Base-by-base conservation (phyloP, 169 alveolate genomes). In the Toxoplasma gondii region DNA sequence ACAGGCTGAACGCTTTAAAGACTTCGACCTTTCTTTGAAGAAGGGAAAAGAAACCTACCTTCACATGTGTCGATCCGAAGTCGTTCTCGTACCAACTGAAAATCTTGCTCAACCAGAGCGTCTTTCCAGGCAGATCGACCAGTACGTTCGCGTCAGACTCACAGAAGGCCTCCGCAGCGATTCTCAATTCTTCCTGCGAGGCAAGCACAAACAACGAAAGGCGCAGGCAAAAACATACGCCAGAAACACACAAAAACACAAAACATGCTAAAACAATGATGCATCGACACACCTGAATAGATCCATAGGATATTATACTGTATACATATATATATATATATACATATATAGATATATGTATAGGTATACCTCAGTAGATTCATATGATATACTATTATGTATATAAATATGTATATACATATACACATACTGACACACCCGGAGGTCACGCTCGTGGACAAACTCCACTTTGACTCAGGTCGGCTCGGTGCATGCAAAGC, bases 21-120 rank as follows among this genome's bases (percentile, higher is more conserved):
- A 22, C 43, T 36, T 34, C 84, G n/a, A 16, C n/a, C n/a, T n/a
- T n/a, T n/a, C n/a, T n/a, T n/a, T n/a, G 29, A 31, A 31, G 44
- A 22, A 22, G 84, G 7, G 43, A n/a, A 74, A 34, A 1, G n/a
- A 4, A 10, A 24, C 43, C 19, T 74, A 74, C 84, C 84, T 74
- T 74, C 45, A 74, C 43, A 2, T 22, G 2, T 1, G 38, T 74
- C 39, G 44, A 10, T 0, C 44, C 84, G 44, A 74, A 74, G 44
- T 74, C 84, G 39, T 36, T 36, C 45, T 74, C 84, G 43, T 74
- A 74, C 84, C 84, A 74, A 16, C 84, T 36, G n/a, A 74, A 74
- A n/a, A 74, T 36, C n/a, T 74, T 74, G n/a, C 43, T 74, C 27
- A 74, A 44, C 84, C 84, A 74, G 84, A 74, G 84, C 39, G 84